phyloP scores from a whole-genome alignment of 768 basidiomycete species.

The Thelephora ganbajun region DNA sequence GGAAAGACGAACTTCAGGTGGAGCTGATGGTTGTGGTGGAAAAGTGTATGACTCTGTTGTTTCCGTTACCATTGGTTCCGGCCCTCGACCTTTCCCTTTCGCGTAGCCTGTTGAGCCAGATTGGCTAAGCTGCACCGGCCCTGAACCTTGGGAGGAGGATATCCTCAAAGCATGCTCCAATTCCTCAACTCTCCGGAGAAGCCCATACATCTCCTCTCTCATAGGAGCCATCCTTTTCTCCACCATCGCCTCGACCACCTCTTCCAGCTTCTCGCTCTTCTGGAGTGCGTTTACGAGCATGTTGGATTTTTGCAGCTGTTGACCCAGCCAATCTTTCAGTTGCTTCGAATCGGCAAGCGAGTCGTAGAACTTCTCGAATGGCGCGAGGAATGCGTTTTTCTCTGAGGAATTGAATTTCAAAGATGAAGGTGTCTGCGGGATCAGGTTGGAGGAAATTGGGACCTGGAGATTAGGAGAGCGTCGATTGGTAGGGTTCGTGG shows the following conservation, averaged over 20 bases:
- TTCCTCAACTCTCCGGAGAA: slow-evolving; percentile 55
- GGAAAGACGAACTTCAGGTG: slow-evolving; percentile 9
- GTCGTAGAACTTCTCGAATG: slow-evolving; percentile 78
- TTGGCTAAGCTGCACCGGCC: slow-evolving; percentile 5
- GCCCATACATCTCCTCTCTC: slow-evolving; percentile 43
- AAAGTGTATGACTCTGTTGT: slow-evolving; percentile 11
- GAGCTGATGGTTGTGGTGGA: slow-evolving; percentile 8
- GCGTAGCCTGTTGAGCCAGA: slow-evolving; percentile 12
- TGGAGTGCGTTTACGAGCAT: slow-evolving; percentile 42
- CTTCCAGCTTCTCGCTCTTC: slow-evolving; percentile 50
- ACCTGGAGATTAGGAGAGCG: slow-evolving; percentile 49
- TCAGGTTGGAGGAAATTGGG: slow-evolving; percentile 50
- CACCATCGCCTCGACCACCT: slow-evolving; percentile 43
- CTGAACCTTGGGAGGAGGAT: slow-evolving; percentile 4
- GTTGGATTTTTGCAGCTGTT: slow-evolving; percentile 56
- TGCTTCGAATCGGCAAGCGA: slow-evolving; percentile 69
- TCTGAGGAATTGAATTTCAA: slow-evolving; percentile 50
- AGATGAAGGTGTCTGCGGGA: slow-evolving; percentile 57
- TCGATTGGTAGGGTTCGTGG: slow-evolving; percentile 15
- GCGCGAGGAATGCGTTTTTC: slow-evolving; percentile 66
- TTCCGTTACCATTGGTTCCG: slow-evolving; percentile 4
- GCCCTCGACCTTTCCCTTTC: slow-evolving; percentile 8
- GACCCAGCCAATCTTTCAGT: slow-evolving; percentile 62
- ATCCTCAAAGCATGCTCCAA: slow-evolving; percentile 35
- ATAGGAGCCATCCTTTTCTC: slow-evolving; percentile 47